Conservation (phyloP, 495 filamentous ascomycete genomes). For the Tuber umbilicatum region DNA sequence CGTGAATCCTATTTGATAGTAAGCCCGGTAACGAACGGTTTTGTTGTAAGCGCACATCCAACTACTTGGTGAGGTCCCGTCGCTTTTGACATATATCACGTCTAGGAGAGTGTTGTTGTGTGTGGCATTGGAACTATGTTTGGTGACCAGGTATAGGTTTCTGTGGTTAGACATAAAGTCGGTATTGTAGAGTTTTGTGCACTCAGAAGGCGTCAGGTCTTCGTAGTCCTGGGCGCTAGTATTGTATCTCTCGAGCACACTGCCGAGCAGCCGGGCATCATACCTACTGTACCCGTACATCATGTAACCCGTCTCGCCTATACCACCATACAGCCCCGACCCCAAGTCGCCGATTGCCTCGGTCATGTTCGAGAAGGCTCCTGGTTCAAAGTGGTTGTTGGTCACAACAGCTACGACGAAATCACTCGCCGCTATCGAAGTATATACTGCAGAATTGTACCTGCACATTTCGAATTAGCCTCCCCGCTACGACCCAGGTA, state of each 20-base stretch:
- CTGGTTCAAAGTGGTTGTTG: neutral
- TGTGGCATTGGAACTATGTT: too few relatives aligned
- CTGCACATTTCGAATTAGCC: neutral
- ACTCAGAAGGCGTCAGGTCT: neutral
- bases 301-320: too few relatives aligned
- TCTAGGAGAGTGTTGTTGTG: neutral
- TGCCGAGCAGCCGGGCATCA: neutral
- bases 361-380: conserved; percentile 4
- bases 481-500: neutral
- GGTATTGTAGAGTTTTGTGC: neutral
- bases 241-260: conserved; percentile 3
- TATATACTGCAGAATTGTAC: conserved; percentile 12
- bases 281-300: too few relatives aligned
- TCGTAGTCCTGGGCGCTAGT: neutral
- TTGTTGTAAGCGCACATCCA: neutral
- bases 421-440: conserved; percentile 6
- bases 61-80: neutral
- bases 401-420: neutral
- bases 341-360: too few relatives aligned
- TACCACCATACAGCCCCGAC: too few relatives aligned
- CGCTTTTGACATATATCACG: neutral
- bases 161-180: neutral
- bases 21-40: too few relatives aligned
- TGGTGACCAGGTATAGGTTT: neutral
- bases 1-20: too few relatives aligned